Conservation (phyloP, 2,329 filamentous ascomycete species). For the Fusarium sp. region DNA sequence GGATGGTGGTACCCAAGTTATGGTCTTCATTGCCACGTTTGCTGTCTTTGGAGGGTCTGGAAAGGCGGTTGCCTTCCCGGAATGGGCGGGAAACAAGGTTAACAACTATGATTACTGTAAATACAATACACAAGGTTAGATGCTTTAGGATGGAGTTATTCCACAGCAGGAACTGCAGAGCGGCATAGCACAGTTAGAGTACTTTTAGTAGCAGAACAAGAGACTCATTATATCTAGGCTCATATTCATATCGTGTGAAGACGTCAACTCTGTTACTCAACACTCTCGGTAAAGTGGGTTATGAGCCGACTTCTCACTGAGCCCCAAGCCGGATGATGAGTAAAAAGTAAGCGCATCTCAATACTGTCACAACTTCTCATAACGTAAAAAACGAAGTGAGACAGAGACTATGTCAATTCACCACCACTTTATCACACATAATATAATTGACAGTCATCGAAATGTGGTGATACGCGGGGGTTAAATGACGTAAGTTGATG, state of each 20-base stretch:
- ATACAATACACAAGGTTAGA: background rate
- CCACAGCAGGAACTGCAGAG: background rate
- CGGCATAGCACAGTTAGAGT: fast-evolving
- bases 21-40: constrained; percentile 65
- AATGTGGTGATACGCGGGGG: background rate
- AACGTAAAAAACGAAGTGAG: no score
- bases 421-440: background rate
- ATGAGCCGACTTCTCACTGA: background rate
- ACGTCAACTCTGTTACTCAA: background rate
- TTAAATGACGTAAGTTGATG: background rate
- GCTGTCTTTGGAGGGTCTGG: constrained; percentile 65
- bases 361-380: no score
- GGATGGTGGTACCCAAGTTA: constrained; percentile 61
- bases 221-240: background rate
- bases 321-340: background rate
- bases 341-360: background rate
- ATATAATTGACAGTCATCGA: no score
- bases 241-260: background rate
- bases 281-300: fast-evolving
- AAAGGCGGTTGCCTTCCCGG: constrained; percentile 56
- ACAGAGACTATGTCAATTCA: background rate
- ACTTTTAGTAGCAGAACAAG: background rate
- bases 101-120: constrained; percentile 17
- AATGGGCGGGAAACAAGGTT: constrained; percentile 65
- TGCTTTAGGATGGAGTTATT: background rate